Percentiles rank a stretch among this genome's conserved stretches.
Evolutionary conservation across 1,139 yeast genomes (phyloP).

Genomic region (Zygoascus sp.): DNA sequence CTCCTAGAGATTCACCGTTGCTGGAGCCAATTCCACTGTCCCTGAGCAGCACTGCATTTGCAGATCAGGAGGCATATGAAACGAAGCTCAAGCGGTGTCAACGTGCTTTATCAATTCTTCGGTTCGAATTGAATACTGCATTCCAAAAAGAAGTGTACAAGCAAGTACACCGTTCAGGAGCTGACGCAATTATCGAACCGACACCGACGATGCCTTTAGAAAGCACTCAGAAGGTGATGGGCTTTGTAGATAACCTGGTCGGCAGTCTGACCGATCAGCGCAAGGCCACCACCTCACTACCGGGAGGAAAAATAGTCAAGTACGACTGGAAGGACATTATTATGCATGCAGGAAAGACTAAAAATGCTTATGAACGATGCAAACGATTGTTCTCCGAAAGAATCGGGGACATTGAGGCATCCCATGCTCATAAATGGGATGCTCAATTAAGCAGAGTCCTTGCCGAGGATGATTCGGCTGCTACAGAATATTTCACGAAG

Average conservation of each 20-base stretch:
- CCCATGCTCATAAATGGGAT: conserved; percentile 3
- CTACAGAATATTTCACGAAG: not conserved
- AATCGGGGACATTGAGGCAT: conserved; percentile 1
- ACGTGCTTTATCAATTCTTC: conserved; percentile 18
- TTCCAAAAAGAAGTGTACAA: conserved; percentile 22
- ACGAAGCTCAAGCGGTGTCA: conserved; percentile 1
- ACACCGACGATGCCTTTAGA: conserved; percentile 22
- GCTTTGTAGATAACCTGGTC: conserved; percentile 17
- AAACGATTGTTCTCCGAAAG: conserved; percentile 18
- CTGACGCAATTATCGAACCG: conserved; percentile 20
- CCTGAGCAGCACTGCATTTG: not conserved
- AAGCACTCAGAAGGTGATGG: conserved; percentile 15
- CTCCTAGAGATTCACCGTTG: conserved; percentile 9
- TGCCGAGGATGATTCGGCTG: not conserved
- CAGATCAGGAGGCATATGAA: not conserved
- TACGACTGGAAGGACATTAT: conserved; percentile 21
- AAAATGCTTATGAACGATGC: conserved; percentile 21
- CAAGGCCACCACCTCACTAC: not conserved
- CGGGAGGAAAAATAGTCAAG: not conserved
- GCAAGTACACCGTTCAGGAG: conserved; percentile 16
- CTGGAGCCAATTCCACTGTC: not conserved
- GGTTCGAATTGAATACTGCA: conserved; percentile 23
- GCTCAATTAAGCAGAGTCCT: not conserved
- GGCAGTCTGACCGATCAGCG: conserved; percentile 10
- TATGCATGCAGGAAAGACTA: conserved; percentile 17